Conservation (phyloP, 106 monocot species). For the Dendrobium nobile region DNA sequence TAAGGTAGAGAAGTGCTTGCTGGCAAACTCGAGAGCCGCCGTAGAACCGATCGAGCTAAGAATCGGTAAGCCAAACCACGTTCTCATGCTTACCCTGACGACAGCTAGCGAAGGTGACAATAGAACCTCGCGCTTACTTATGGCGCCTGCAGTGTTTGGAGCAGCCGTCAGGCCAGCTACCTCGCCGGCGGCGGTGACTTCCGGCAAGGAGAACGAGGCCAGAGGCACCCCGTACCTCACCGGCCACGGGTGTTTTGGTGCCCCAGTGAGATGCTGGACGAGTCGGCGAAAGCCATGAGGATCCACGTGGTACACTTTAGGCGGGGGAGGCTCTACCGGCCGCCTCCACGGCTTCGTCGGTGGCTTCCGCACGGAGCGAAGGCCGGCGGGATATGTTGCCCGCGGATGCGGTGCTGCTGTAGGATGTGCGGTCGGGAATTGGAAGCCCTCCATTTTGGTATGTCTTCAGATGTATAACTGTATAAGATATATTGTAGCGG, state of each 20-base stretch:
- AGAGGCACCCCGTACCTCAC: constrained; percentile 1
- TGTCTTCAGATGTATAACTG: no score
- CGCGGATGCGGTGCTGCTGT: background rate
- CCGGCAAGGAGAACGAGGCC: constrained; percentile 1
- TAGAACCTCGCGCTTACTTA: background rate
- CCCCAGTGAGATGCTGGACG: constrained; percentile 45
- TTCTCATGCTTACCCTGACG: background rate
- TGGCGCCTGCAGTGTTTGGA: background rate
- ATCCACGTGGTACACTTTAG: constrained; percentile 34
- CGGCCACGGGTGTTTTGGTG: background rate
- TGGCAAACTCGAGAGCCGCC: constrained; percentile 15
- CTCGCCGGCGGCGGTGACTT: background rate
- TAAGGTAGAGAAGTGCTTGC: background rate
- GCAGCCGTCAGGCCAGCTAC: background rate
- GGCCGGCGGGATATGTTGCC: background rate
- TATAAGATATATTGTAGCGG: no score
- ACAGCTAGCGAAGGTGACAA: constrained; percentile 5
- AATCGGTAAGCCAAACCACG: constrained; percentile 17
- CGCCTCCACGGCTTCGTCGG: constrained; percentile 23
- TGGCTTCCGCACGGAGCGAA: constrained; percentile 35
- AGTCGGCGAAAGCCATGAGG: constrained; percentile 38
- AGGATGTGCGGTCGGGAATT: no score
- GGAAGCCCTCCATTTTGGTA: no score
- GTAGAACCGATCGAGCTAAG: constrained; percentile 28
- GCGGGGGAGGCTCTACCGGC: constrained; percentile 22